Conservation (phyloP, 2,329 filamentous ascomycete species). For the Dothistroma septosporum region DNA sequence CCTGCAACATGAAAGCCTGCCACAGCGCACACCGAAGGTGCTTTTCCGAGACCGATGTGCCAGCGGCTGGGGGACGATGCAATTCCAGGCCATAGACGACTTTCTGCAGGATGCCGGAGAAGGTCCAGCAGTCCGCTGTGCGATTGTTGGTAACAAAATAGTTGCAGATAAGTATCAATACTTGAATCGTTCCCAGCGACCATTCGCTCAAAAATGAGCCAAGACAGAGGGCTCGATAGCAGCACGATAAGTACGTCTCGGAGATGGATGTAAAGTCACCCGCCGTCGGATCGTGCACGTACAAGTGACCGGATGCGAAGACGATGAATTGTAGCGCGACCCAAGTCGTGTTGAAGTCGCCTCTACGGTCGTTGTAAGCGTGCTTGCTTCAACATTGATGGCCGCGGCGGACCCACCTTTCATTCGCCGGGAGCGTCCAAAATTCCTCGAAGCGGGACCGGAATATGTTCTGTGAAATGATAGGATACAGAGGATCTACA, state of each 20-base stretch:
- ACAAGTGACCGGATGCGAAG: not conserved
- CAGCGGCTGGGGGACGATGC: slow-evolving; percentile 47
- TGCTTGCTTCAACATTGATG: not conserved
- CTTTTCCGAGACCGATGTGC: not conserved
- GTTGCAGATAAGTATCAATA: slow-evolving; percentile 74
- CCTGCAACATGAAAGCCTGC: not conserved
- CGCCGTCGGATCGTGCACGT: not conserved
- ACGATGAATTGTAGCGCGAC: not conserved
- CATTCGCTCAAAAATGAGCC: slow-evolving; percentile 71
- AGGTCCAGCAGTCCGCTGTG: slow-evolving; percentile 75
- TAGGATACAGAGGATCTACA: slow-evolving; percentile 12
- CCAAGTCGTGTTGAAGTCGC: not conserved
- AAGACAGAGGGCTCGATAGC: slow-evolving; percentile 69
- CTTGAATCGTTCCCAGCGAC: slow-evolving; percentile 66
- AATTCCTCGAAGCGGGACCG: not conserved
- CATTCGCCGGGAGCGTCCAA: not conserved
- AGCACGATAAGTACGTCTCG: slow-evolving; percentile 72
- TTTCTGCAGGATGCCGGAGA: slow-evolving; percentile 70
- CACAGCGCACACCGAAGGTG: not conserved
- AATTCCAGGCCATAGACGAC: slow-evolving; percentile 78
- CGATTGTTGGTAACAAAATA: slow-evolving; percentile 83
- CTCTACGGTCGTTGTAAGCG: not conserved
- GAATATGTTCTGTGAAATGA: slow-evolving; percentile 3
- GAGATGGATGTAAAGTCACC: slow-evolving; percentile 70
- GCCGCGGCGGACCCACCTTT: not conserved